These are phyloP conservation scores for Chlamydomonas applanata DNA, from an alignment of 139 green algal species.

Conservation along the genomic window DNA sequence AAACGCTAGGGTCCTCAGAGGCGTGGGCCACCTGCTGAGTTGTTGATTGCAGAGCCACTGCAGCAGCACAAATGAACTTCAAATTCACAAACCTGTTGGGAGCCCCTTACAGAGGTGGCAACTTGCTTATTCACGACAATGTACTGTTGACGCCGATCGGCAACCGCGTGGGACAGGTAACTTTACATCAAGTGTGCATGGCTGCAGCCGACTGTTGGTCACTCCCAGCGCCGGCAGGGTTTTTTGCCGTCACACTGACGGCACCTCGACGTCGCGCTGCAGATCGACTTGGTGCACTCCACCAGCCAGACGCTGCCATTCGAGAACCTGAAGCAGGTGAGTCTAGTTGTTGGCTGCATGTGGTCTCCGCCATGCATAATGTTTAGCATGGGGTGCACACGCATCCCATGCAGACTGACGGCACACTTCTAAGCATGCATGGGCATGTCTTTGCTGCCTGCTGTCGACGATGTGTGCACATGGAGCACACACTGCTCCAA, in stretches of 20 bases:
- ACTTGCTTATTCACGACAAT: slow-evolving; percentile 74
- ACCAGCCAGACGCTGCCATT: slow-evolving; percentile 78
- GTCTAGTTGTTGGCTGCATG: not conserved
- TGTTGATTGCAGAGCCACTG: too few relatives aligned
- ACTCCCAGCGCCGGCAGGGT: not conserved
- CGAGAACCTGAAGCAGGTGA: slow-evolving; percentile 73
- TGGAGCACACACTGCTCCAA: too few relatives aligned
- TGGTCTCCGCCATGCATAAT: not conserved
- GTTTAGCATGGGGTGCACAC: not conserved
- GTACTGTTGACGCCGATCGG: slow-evolving; percentile 84
- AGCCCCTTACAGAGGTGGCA: slow-evolving; percentile 91
- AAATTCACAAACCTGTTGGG: slow-evolving; percentile 87
- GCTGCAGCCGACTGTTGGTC: not conserved
- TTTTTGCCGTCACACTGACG: not conserved
- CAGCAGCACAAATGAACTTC: slow-evolving; percentile 70
- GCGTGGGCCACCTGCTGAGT: too few relatives aligned
- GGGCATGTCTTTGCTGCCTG: too few relatives aligned
- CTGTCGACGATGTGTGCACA: too few relatives aligned
- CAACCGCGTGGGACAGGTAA: slow-evolving; percentile 83
- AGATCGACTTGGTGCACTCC: slow-evolving; percentile 75
- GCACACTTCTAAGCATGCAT: too few relatives aligned
- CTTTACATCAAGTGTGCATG: not conserved
- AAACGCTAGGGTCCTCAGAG: too few relatives aligned
- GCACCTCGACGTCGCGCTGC: slow-evolving; percentile 8
- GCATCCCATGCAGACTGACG: not conserved